phyloP scores from a whole-genome alignment of 225 moss, liverwort and hornwort genomes.

The Straminergon stramineum region DNA sequence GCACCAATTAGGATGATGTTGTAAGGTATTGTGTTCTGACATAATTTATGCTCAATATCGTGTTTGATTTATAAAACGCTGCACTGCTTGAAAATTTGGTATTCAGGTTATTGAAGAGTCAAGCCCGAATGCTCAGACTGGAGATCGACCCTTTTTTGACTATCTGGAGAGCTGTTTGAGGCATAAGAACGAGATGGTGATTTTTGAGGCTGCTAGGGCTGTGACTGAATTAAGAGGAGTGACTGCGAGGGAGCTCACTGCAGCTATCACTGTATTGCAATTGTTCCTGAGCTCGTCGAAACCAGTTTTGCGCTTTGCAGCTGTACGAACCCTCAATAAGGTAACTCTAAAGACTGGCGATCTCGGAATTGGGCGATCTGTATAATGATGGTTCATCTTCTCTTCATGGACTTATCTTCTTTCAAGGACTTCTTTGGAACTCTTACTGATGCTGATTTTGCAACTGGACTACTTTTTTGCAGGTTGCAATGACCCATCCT shows the following conservation, averaged over 20 bases:
- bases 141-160: constrained; percentile 82
- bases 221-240: constrained; percentile 68
- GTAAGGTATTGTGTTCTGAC: not conserved
- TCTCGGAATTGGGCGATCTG: not conserved
- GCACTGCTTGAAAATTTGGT: not conserved
- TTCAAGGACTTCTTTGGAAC: not conserved
- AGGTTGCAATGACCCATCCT: constrained; percentile 87
- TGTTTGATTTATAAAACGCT: not conserved
- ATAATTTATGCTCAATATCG: not conserved
- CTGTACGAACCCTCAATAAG: constrained; percentile 83
- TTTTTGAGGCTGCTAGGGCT: constrained; percentile 85
- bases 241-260: constrained; percentile 70
- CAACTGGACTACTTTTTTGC: not conserved
- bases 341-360: constrained; percentile 6
- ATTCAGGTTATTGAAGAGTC: constrained; percentile 74
- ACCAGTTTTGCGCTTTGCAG: constrained; percentile 88
- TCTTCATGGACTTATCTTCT: not conserved
- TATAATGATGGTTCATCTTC: not conserved
- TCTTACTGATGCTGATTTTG: not conserved
- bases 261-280: constrained; percentile 86
- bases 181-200: constrained; percentile 87
- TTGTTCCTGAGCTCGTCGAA: constrained; percentile 81
- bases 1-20: not conserved
- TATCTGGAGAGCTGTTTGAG: constrained; percentile 73
- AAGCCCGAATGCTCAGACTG: constrained; percentile 45